Evolutionary conservation across 2,329 filamentous ascomycete species (phyloP), one percentile per base, ranked within the genome.

Genomic region (Nemania sp.): DNA sequence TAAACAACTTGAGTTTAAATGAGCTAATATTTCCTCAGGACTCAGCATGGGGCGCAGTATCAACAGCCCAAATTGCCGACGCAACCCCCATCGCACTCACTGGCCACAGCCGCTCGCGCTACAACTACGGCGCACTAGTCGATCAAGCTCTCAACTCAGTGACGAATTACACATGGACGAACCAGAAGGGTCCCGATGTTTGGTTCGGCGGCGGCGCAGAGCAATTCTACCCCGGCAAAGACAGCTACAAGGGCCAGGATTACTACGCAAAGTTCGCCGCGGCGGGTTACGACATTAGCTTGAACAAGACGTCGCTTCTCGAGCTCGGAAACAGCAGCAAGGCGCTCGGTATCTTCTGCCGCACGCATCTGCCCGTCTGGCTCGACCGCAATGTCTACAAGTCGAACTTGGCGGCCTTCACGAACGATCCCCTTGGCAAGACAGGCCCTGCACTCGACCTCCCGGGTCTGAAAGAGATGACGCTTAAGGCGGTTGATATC

Each of bases 391-490:
- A 96, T 74, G 85, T 97, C 72, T 96, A 92, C 84, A 88, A 83
- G 10, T 82, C 89, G 26, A 94, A 95, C 81, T 82, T 95, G 26
- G 82, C 85, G 72, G 84, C 80, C 53, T 85, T 90, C 70, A 86
- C 86, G 66, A 93, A 94, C 79, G 86, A 91, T 73, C 92, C 93
- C 0, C 84, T 87, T 11, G 92, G 92, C 58, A 85, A 85, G 69
- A 84, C 86, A 49, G 83, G 82, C 18, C 83, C 91, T 47, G 92
- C 92, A 5, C 84, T 86, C 7, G 92, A 96, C 76, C 88, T 95
- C 29, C 93, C 93, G 0, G 93, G 93, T 4, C 88, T 96, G 58
- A 95, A 93, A 81, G 92, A 96, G 52, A 97, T 97, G 93, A 94
- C 93, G 0, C 84, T 94, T 73, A 97, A 97, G 83, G 93, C 93